Base-by-base conservation (phyloP, 2,329 filamentous ascomycete species). In the Fusarium staphyleae region DNA sequence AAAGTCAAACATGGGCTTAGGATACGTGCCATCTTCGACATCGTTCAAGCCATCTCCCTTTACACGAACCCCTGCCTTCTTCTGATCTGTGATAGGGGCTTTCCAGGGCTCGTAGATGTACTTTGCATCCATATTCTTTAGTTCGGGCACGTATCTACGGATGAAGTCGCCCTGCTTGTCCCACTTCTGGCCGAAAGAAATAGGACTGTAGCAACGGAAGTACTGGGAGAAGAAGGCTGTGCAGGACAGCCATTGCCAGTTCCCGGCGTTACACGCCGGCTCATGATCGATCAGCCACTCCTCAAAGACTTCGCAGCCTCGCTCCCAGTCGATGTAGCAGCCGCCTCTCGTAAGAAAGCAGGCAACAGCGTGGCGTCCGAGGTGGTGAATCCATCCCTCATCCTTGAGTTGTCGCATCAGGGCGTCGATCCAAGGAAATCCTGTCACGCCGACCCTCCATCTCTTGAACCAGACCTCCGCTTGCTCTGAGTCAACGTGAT, bases 21-120 rank as follows among this genome's bases (percentile, higher is more conserved):
- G 88, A 69, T 92, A 93, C 1, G 79, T 73, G 1, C 77, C 78
- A 18, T 78, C 74, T 3, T 78, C 73, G 28, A 70, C 63, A 15
- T 73, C 72, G 6, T 66, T 69, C 22, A 78, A 68, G 2, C 80
- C 81, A 57, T 86, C 78, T 0, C 83, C 85, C 37, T 77, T 81
- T 46, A 90, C 74, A 14, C 82, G 68, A 44, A 89, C 87, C 0
- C 85, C 83, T 50, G 88, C 89, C 65, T 81, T 85, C 69, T 84
- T 88, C 74, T 90, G 86, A 50, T 91, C 88, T 15, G 73, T 73
- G 32, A 87, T 78, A 2, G 86, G 85, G 34, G 88, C 87, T 67
- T 87, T 91, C 86, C 88, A 90, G 5, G 89, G 89, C 76, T 93
- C 89, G 62, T 91, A 93, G 26, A 93, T 90, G 65, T 83, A 90